phyloP scores from a whole-genome alignment of 2,329 filamentous ascomycete genomes.

The Fusarium sarcochroum region DNA sequence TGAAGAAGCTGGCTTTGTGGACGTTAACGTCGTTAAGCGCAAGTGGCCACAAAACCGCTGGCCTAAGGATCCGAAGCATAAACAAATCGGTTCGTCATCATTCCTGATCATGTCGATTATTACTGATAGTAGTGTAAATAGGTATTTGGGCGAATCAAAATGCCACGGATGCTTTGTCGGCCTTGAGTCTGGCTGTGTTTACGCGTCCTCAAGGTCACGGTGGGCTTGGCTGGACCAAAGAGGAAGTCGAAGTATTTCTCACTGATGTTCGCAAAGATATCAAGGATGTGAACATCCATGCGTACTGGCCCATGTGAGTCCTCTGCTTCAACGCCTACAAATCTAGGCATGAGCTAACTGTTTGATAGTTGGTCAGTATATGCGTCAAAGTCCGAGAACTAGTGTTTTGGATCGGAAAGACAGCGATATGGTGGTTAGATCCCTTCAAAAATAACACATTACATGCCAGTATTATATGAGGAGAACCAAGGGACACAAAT shows the following conservation, averaged over 20 bases:
- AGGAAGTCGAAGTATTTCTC: neutral
- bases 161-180: neutral
- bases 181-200: neutral
- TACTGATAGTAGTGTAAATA: too few relatives aligned
- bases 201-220: neutral
- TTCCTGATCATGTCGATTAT: too few relatives aligned
- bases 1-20: slow-evolving; percentile 10
- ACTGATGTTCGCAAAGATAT: slow-evolving; percentile 1
- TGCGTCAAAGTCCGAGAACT: neutral
- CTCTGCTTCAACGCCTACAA: too few relatives aligned
- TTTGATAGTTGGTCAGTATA: neutral
- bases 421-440: too few relatives aligned
- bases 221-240: slow-evolving; percentile 4
- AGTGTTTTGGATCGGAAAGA: too few relatives aligned
- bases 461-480: too few relatives aligned
- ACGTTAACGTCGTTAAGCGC: slow-evolving; percentile 9
- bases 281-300: neutral
- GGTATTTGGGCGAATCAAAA: neutral
- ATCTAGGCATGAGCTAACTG: accelerated
- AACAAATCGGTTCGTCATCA: slow-evolving; percentile 31
- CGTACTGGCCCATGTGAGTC: slow-evolving; percentile 8
- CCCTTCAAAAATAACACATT: too few relatives aligned
- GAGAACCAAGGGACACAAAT: too few relatives aligned
- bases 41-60: slow-evolving; percentile 29
- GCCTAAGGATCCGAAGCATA: slow-evolving; percentile 33